These are phyloP conservation scores for Albugo laibachii DNA, from an alignment of 352 stramenopile genomes.

Conservation along the genomic window DNA sequence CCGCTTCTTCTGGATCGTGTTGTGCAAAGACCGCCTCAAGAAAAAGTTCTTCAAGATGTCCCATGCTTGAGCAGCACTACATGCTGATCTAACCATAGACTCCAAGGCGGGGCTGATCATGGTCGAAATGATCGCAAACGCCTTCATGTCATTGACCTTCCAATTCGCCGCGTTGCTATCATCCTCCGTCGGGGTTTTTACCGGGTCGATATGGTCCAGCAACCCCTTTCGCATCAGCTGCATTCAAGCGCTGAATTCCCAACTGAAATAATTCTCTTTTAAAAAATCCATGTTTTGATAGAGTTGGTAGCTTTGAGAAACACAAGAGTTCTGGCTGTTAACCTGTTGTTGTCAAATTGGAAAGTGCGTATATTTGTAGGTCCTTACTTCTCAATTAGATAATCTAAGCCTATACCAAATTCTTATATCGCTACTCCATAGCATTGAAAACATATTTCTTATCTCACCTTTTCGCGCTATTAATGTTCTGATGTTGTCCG, in stretches of 20 bases:
- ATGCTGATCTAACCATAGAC: slow-evolving; percentile 4
- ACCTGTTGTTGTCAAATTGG: no score
- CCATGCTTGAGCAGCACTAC: slow-evolving; percentile 2
- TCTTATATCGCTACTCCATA: no score
- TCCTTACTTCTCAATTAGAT: no score
- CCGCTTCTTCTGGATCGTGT: slow-evolving; percentile 9
- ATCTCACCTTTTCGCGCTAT: no score
- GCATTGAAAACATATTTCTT: no score
- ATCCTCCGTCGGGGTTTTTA: slow-evolving; percentile 1
- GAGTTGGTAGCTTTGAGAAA: no score
- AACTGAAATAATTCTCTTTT: not conserved
- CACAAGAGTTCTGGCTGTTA: no score
- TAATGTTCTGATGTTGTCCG: no score
- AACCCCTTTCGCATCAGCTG: not conserved
- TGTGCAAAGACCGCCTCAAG: slow-evolving; percentile 8
- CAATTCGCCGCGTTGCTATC: not conserved
- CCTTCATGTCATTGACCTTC: not conserved
- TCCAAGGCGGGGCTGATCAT: slow-evolving; percentile 1
- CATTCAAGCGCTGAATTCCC: not conserved
- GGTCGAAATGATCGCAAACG: slow-evolving; percentile 1
- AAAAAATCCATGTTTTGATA: no score
- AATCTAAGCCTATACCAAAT: no score
- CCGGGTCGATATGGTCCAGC: slow-evolving; percentile 1
- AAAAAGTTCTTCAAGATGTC: slow-evolving; percentile 9
- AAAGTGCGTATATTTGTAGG: no score